A percentile compares a stretch with the other conserved stretches of the same genome.
Conservation (phyloP, 2,329 filamentous ascomycete genomes). For the Pseudocercospora vitis region DNA sequence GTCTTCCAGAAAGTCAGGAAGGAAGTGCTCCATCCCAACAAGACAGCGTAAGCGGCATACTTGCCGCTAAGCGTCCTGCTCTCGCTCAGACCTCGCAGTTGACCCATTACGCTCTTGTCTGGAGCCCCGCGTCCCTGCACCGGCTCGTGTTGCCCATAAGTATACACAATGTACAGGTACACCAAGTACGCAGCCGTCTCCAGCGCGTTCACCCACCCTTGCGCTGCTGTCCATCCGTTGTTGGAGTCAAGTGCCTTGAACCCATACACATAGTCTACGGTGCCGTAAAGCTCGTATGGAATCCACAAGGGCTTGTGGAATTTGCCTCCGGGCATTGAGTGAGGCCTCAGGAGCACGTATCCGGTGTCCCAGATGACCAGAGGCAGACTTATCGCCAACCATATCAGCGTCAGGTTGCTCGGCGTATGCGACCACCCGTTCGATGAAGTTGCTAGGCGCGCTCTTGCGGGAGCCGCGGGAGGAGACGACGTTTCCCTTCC, state of each 20-base stretch:
- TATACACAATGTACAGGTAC: constrained; percentile 59
- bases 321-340: constrained; percentile 75
- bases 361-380: constrained; percentile 78
- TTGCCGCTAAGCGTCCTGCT: constrained; percentile 54
- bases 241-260: constrained; percentile 66
- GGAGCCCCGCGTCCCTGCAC: constrained; percentile 42
- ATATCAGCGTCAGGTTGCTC: constrained; percentile 61
- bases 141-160: constrained; percentile 41
- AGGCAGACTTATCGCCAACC: constrained; percentile 73
- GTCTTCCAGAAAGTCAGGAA: constrained; percentile 69
- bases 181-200: constrained; percentile 66
- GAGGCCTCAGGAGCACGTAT: constrained; percentile 77
- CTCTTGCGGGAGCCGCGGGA: constrained; percentile 41
- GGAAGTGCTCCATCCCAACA: constrained; percentile 60
- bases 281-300: constrained; percentile 78
- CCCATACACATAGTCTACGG: constrained; percentile 79
- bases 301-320: constrained; percentile 71
- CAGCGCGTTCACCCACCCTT: constrained; percentile 66
- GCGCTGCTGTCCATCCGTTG: constrained; percentile 76
- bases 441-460: constrained; percentile 4
- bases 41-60: constrained; percentile 54
- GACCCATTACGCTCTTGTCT: constrained; percentile 44
- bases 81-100: constrained; percentile 49
- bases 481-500: neutral
- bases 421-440: constrained; percentile 59